Base-by-base conservation (phyloP, 768 basidiomycete species). In the Suillus hirtellus region DNA sequence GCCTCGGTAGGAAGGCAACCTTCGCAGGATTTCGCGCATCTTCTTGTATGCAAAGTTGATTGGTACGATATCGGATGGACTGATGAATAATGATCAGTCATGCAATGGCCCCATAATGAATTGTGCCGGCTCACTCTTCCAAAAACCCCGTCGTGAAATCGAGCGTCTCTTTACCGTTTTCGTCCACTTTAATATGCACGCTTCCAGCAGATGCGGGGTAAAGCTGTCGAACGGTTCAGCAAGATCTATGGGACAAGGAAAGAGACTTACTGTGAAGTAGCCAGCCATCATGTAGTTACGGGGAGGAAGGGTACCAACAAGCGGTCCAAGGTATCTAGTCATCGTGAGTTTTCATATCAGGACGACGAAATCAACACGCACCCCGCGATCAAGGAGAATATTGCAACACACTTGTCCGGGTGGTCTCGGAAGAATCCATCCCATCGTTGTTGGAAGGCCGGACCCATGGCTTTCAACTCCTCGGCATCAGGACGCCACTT, bases 331-430 rank as follows among this genome's bases (percentile, higher is more conserved):
- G 31, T 64, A 74, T 10, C 79, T 80, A 34, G 44, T 37, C 27
- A 35, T 46, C 40, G 40, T 35, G 50, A 38, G n/a, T 11, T 34
- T 44, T 3, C n/a, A 12, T 43, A 31, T 31, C 15, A 15, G 42
- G 43, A 5, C 21, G 12, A 49, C 47, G 7, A 11, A 2, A 14
- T 21, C 14, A 17, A 31, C 6, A 61, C 63, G 19, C 37, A 85
- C 83, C 76, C 78, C 15, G 82, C 75, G 40, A 81, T 3, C n/a
- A 79, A 67, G 0, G 79, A 80, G 14, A 86, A 67, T 64, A 80
- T 75, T 64, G 82, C 67, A 3, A 85, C 81, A 10, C 86, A 80
- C 67, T 88, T 88, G 67, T 89, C 88, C 0, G 82, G 81, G 4
- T 76, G 78, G 34, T 76, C 72, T 34, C 72, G 80, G 46, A 83